Percentiles rank a stretch among this genome's conserved stretches.
Conservation (phyloP, 805 yeast species). For the Metschnikowia arizonensis region DNA sequence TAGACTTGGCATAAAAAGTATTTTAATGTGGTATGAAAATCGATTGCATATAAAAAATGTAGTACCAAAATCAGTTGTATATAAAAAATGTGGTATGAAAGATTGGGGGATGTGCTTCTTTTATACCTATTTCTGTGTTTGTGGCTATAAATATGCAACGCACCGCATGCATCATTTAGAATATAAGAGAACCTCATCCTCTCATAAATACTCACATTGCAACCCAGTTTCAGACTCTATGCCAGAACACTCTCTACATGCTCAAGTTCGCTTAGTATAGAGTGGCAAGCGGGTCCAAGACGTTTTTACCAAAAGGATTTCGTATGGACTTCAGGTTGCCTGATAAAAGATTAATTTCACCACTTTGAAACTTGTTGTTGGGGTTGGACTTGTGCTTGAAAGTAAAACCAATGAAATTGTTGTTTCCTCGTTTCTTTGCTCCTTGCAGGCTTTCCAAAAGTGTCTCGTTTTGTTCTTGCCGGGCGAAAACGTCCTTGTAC, state of each 20-base stretch:
- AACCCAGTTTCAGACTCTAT: too few relatives aligned
- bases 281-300: slow-evolving; percentile 43
- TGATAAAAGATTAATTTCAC: slow-evolving; percentile 36
- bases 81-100: background rate
- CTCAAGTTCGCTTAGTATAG: slow-evolving; percentile 28
- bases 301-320: slow-evolving; percentile 19
- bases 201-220: background rate
- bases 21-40: too few relatives aligned
- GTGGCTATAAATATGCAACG: background rate
- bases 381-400: slow-evolving; percentile 78
- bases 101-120: background rate
- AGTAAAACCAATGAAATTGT: slow-evolving; percentile 88
- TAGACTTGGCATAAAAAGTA: too few relatives aligned
- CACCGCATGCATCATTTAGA: background rate
- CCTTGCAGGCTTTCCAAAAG: slow-evolving; percentile 52
- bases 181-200: background rate
- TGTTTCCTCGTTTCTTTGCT: slow-evolving; percentile 44
- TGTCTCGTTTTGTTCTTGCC: slow-evolving; percentile 79
- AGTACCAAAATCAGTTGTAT: too few relatives aligned
- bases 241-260: too few relatives aligned
- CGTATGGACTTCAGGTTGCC: slow-evolving; percentile 15
- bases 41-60: too few relatives aligned
- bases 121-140: background rate
- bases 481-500: slow-evolving; percentile 93
- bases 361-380: slow-evolving; percentile 41